Evolutionary conservation across 805 yeast genomes (phyloP), one percentile per base, ranked within the genome.

Genomic region (Ogataea zsoltii): DNA sequence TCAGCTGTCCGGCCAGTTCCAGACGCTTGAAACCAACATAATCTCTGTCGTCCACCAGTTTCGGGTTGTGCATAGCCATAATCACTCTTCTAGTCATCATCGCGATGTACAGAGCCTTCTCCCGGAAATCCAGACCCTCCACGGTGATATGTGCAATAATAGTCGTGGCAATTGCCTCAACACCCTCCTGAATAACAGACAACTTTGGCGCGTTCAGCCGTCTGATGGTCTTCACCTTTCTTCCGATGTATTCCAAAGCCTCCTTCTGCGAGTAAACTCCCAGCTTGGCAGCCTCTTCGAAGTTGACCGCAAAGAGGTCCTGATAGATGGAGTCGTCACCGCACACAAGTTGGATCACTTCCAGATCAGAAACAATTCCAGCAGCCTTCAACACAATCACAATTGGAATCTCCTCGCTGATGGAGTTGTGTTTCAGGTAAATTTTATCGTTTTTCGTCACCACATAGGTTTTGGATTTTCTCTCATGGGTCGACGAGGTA

Each of bases 21-120:
- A 94, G 75, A 69, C 99, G 86, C 67, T 94, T 94, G 70, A 92
- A 92, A 74, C 99, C 99, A 36, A 94, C 98, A 62, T 94, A 94
- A 71, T 94, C 99, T 68, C 98, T 82, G 68, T 94, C 99, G 61
- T 94, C 99, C n/a, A 94, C 96, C 84, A 89, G 83, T 55, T 83
- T 82, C 7, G 97, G 95, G 60, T 94, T 87, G 53, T 88, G 83
- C 83, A 94, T 88, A 4, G 99, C 88, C 95, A 89, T 88, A 17
- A 94, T 77, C 2, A 92, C 98, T 61, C 98, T 79, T 63, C 99
- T 80, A 1, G 99, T 87, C 99, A 94, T 94, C 68, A 89, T 82
- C 1, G 97, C 97, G 55, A 94, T 82, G 63, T 94, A 94, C 30
- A 94, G 66, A 0, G 98, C 97, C 70, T 94, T 94, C 64, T 90